Percentiles rank a stretch among this genome's conserved stretches.
Conservation (phyloP, 1,284 basidiomycete species). For the Papiliotrema nemorosa region DNA sequence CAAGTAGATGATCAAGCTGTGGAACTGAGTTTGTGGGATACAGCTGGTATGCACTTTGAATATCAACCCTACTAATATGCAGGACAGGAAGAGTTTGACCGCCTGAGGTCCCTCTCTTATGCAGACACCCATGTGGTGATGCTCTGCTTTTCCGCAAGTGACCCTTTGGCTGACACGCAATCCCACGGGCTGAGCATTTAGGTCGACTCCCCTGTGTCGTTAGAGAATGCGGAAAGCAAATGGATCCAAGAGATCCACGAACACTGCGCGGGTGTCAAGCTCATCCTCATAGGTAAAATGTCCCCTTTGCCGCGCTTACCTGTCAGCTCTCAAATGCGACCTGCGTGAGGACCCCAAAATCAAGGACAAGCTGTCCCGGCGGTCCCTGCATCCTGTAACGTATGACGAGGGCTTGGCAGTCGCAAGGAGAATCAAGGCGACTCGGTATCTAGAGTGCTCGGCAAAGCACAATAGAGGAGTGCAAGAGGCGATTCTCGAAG, state of each 20-base stretch:
- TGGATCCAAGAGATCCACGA: conserved; percentile 55
- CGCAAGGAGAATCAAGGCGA: conserved; percentile 84
- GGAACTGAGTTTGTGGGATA: conserved; percentile 94
- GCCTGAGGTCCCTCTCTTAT: conserved; percentile 83
- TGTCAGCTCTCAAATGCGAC: conserved; percentile 86
- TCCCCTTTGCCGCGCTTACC: conserved; percentile 13
- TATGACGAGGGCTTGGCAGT: conserved; percentile 87
- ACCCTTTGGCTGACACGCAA: conserved; percentile 11
- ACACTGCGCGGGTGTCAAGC: conserved; percentile 89
- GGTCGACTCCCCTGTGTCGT: conserved; percentile 85
- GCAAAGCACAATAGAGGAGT: conserved; percentile 94
- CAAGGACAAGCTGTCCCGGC: conserved; percentile 59
- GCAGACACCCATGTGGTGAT: conserved; percentile 93
- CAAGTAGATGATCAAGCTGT: conserved; percentile 76
- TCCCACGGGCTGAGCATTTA: conserved; percentile 37
- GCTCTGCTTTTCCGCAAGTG: conserved; percentile 87
- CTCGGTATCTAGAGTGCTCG: conserved; percentile 93
- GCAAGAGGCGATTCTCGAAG: conserved; percentile 84
- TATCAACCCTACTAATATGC: neutral
- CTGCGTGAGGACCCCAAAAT: conserved; percentile 72
- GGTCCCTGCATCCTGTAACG: conserved; percentile 63
- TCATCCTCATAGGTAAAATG: conserved; percentile 76
- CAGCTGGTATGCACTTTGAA: conserved; percentile 65
- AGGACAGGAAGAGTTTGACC: conserved; percentile 96
- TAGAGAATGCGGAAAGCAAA: conserved; percentile 90